phyloP scores from a whole-genome alignment of 2,329 filamentous ascomycete species.

The Dothideomycetes sp. region DNA sequence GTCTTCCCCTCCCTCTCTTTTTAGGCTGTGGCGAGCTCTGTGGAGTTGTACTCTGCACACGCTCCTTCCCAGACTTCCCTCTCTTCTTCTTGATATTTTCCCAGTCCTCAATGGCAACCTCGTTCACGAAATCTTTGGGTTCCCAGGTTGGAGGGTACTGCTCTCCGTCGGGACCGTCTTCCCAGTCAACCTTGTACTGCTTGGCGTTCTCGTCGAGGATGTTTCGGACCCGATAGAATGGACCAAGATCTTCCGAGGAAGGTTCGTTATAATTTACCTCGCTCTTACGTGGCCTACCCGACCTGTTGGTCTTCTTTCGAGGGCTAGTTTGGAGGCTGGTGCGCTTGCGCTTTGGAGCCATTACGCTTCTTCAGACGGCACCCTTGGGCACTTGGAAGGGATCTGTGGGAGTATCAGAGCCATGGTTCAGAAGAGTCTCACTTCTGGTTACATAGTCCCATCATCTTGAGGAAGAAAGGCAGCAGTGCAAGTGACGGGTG shows the following conservation, averaged over 20 bases:
- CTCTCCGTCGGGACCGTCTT: constrained; percentile 37
- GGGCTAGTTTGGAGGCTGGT: background rate
- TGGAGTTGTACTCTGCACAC: constrained; percentile 1
- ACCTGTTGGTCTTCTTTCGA: constrained; percentile 15
- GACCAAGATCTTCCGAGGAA: background rate
- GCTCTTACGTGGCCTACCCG: constrained; percentile 14
- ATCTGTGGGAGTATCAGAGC: constrained; percentile 1
- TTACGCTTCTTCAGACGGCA: no score
- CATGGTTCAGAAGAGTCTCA: constrained; percentile 4
- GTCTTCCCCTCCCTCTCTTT: constrained; percentile 3
- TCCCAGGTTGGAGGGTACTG: constrained; percentile 43
- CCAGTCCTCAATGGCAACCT: constrained; percentile 25
- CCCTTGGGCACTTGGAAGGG: no score
- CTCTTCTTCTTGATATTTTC: constrained; percentile 16
- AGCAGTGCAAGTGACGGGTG: no score
- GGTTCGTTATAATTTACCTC: background rate
- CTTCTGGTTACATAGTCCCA: no score
- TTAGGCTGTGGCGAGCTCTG: constrained; percentile 11
- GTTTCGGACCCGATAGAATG: constrained; percentile 16
- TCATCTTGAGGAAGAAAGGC: background rate
- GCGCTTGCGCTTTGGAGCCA: constrained; percentile 8
- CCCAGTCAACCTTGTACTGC: constrained; percentile 48
- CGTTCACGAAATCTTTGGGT: constrained; percentile 24
- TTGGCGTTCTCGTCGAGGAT: constrained; percentile 22
- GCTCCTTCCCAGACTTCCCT: constrained; percentile 2